Evolutionary conservation across 495 filamentous ascomycete genomes (phyloP).

Genomic region (Neurospora sp.): DNA sequence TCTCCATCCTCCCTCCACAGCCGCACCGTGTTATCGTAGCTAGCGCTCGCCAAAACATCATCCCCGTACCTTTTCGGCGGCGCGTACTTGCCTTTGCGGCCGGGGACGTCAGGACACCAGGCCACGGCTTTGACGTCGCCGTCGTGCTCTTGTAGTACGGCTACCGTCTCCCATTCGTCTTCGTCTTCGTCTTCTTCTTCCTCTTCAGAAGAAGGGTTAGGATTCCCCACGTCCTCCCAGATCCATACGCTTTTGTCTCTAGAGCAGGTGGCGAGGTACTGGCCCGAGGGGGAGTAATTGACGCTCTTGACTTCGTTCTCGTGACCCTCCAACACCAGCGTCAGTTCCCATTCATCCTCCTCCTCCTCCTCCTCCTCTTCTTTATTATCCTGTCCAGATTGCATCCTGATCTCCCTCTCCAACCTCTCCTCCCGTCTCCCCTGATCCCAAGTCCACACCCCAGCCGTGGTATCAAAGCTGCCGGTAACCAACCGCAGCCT

Average conservation of each 20-base stretch:
- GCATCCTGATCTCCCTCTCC: conserved; percentile 8
- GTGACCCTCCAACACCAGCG: conserved; percentile 82
- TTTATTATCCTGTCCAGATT: conserved; percentile 1
- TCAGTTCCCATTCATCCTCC: conserved; percentile 79
- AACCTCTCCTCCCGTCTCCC: conserved; percentile 1
- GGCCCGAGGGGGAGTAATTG: conserved; percentile 68
- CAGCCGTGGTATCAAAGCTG: conserved; percentile 82
- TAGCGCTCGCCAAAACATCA: conserved; percentile 70
- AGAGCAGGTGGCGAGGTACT: conserved; percentile 77
- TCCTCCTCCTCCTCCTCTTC: conserved; percentile 25
- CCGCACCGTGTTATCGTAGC: conserved; percentile 86
- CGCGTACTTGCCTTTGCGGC: conserved; percentile 31
- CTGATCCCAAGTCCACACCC: conserved; percentile 62
- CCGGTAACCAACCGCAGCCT: conserved; percentile 73
- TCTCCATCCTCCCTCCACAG: conserved; percentile 84
- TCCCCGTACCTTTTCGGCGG: conserved; percentile 20
- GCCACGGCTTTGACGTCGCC: conserved; percentile 89
- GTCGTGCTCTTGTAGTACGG: conserved; percentile 85
- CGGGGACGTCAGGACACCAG: conserved; percentile 61
- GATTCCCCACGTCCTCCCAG: conserved; percentile 73
- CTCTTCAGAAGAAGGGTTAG: conserved; percentile 25
- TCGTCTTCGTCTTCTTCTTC: conserved; percentile 38
- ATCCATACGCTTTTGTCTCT: conserved; percentile 97
- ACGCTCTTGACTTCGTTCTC: conserved; percentile 88
- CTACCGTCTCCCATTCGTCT: conserved; percentile 92